Base-by-base conservation (phyloP, 2,329 filamentous ascomycete species). In the Penicillium occitanis region DNA sequence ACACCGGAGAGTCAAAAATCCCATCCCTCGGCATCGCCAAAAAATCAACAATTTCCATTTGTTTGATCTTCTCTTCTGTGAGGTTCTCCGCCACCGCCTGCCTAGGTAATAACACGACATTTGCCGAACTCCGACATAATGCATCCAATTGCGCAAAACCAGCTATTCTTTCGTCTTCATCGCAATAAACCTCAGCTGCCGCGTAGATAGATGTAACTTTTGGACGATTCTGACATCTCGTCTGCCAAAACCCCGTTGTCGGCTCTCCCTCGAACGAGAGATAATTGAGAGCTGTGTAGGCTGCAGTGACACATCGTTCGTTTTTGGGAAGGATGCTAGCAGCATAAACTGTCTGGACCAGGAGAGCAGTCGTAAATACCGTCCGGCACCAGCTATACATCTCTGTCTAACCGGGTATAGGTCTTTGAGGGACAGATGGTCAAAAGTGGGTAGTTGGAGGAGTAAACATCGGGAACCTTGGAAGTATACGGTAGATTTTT, bases 231-330 rank as follows among this genome's bases (percentile, higher is more conserved):
- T 71, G 74, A 61, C 78, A 80, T 42, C 71, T 67, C 1, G 70
- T 68, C n/a, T 70, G 68, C 69, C 72, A 73, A 48, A 64, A 57
- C 0, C 70, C 71, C 7, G 66, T 67, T 22, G 68, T 53, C 0
- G 70, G 70, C 19, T 66, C 35, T 0, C 73, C 73, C 7, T 69
- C 65, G 63, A 78, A 78, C 0, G 72, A 70, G 61, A 78, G 69
- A 62, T 74, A 76, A 46, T 71, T 71, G 61, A 75, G 76, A 74
- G 46, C 46, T 3, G 73, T 74, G 61, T 71, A 73, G 11, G 77
- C 66, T 11, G 76, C 72, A 0, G 71, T 73, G 37, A 77, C 74
- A 61, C 76, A 78, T n/a, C 69, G 73, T 67, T 75, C 74, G 17
- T 46, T 53, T 14, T 61, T 35, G 17, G 66, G 44, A 19, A 64